Evolutionary conservation across 116 monocot genomes (phyloP).

Genomic region (Cymodocea nodosa): DNA sequence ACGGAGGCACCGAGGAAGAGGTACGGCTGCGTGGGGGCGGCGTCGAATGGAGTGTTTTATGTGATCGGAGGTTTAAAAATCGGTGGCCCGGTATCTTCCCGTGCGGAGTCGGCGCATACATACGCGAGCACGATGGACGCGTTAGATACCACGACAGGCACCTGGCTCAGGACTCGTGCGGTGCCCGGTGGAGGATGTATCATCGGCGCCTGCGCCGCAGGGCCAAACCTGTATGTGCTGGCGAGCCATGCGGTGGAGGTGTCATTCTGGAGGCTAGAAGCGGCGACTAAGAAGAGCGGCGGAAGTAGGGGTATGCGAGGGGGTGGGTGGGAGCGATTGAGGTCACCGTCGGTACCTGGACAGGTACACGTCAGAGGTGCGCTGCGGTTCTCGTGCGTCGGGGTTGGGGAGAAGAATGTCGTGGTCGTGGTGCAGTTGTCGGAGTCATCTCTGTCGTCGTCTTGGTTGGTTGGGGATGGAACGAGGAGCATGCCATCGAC

Average conservation of each 20-base stretch:
- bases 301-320: slow-evolving; percentile 5
- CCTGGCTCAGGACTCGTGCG: slow-evolving; percentile 35
- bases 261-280: slow-evolving; percentile 76
- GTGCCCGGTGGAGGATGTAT: slow-evolving; percentile 76
- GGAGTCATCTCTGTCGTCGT: neutral
- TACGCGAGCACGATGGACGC: slow-evolving; percentile 70
- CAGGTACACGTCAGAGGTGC: slow-evolving; percentile 27
- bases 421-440: slow-evolving; percentile 33
- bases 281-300: slow-evolving; percentile 3
- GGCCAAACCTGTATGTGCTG: slow-evolving; percentile 48
- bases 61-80: slow-evolving; percentile 52
- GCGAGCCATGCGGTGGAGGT: slow-evolving; percentile 87
- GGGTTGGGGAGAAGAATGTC: slow-evolving; percentile 41
- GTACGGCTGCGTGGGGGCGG: slow-evolving; percentile 78
- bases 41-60: slow-evolving; percentile 47
- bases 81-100: slow-evolving; percentile 7
- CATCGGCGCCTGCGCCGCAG: slow-evolving; percentile 68
- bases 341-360: slow-evolving; percentile 37
- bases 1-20: slow-evolving; percentile 32
- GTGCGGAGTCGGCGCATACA: slow-evolving; percentile 37
- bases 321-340: slow-evolving; percentile 43
- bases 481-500: slow-evolving; percentile 5
- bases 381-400: slow-evolving; percentile 45
- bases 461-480: slow-evolving; percentile 1
- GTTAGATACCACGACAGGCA: slow-evolving; percentile 29